A percentile compares a stretch with the other conserved stretches of the same genome.
phyloP scores from a whole-genome alignment of 2,329 filamentous ascomycete genomes.

The Colletotrichum caudatum region DNA sequence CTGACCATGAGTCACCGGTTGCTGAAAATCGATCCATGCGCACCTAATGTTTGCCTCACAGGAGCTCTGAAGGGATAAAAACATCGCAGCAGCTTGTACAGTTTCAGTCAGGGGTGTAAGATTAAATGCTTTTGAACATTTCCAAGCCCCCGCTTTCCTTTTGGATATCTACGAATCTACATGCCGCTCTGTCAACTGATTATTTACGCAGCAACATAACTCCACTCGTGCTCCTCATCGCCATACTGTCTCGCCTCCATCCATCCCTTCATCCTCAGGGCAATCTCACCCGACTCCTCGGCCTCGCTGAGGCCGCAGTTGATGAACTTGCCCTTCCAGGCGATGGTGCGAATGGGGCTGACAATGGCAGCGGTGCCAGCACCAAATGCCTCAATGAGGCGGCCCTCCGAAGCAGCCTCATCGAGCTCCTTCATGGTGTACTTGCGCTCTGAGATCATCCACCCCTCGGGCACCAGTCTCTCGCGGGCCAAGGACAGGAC shows the following conservation, averaged over 20 bases:
- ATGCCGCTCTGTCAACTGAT: slow-evolving; percentile 39
- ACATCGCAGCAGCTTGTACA: not conserved
- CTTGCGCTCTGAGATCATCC: slow-evolving; percentile 89
- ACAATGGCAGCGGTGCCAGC: slow-evolving; percentile 95
- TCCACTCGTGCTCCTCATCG: slow-evolving; percentile 93
- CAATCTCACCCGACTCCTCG: slow-evolving; percentile 89
- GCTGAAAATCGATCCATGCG: not conserved
- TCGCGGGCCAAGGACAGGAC: slow-evolving; percentile 89
- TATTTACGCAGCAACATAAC: slow-evolving; percentile 64
- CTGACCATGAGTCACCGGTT: not conserved
- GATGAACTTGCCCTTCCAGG: slow-evolving; percentile 85
- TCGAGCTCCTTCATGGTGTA: slow-evolving; percentile 90
- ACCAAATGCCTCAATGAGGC: slow-evolving; percentile 93
- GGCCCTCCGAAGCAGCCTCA: slow-evolving; percentile 84
- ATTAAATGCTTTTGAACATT: slow-evolving; percentile 23
- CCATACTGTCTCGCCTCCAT: slow-evolving; percentile 97
- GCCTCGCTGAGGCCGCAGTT: slow-evolving; percentile 84
- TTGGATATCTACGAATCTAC: slow-evolving; percentile 34
- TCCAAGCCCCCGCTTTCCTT: slow-evolving; percentile 34
- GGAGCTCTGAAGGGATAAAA: not conserved
- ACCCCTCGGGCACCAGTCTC: slow-evolving; percentile 84
- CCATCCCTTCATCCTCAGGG: slow-evolving; percentile 92
- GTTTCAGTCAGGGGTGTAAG: not conserved
- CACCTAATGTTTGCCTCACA: not conserved
- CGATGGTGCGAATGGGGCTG: slow-evolving; percentile 88